Percentiles rank a stretch among this genome's conserved stretches.
Evolutionary conservation across 257 asterid genomes (phyloP).

Genomic region (Nicotiana noctiflora): DNA sequence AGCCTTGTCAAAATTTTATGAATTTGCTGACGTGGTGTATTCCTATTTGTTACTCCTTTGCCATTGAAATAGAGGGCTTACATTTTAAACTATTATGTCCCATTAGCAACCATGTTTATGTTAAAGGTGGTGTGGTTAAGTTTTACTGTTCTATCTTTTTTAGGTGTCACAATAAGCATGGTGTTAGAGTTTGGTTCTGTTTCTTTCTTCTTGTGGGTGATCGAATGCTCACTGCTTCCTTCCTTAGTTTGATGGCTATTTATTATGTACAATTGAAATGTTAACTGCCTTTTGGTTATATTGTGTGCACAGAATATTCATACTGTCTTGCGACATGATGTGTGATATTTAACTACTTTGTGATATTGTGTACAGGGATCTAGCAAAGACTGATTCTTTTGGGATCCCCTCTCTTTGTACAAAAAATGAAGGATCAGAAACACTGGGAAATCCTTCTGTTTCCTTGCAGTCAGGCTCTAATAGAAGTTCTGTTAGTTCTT

Average conservation of each 20-base stretch:
- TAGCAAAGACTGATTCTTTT: slow-evolving; percentile 10
- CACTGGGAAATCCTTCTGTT: slow-evolving; percentile 17
- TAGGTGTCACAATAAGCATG: neutral
- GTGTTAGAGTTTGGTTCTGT: neutral
- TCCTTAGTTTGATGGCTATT: neutral
- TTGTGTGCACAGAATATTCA: neutral
- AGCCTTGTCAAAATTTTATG: neutral
- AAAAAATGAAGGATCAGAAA: slow-evolving; percentile 26
- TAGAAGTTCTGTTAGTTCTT: slow-evolving; percentile 24
- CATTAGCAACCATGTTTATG: neutral
- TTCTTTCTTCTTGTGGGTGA: neutral
- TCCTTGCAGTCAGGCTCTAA: slow-evolving; percentile 23
- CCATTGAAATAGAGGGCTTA: neutral
- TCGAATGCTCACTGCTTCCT: neutral
- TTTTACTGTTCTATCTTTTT: neutral
- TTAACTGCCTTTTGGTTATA: neutral
- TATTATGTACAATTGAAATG: slow-evolving; percentile 2
- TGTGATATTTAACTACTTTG: neutral
- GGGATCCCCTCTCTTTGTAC: slow-evolving; percentile 16
- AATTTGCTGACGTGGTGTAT: neutral
- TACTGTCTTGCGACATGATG: slow-evolving; percentile 10
- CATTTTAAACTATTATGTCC: neutral
- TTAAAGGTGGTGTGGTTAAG: neutral
- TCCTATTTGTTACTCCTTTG: neutral
- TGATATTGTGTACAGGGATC: slow-evolving; percentile 40